Evolutionary conservation across 108 stramenopile species (phyloP), one percentile per base, ranked within the genome.

Genomic region (Phaeodactylum tricornutum): DNA sequence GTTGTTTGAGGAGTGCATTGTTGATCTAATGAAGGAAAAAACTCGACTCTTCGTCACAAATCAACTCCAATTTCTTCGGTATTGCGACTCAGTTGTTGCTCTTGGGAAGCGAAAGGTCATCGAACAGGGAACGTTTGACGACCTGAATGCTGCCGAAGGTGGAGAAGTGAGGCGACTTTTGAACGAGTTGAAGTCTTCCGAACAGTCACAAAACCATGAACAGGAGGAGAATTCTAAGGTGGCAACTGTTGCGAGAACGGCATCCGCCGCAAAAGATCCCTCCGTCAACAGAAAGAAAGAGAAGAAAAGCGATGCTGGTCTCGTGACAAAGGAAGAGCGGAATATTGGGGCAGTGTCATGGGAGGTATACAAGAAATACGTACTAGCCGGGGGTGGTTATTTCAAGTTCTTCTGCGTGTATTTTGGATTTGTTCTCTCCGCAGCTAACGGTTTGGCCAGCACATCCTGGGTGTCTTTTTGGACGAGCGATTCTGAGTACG

Each of bases 1-100:
- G 17, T 48, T 93, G 6, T 93, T 93, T 51, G 64, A 69, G 14
- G 75, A 87, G 16, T 84, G 84, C 54, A 87, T 92, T 40, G 39
- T 72, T 19, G 67, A 54, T 3, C 46, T 71, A 6, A 47, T 90
- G 51, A 51, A 50, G 42, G 69, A 72, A 3, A 91, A 88, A 57
- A 96, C 95, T 1, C 59, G 87, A 15, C 43, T 98, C 11, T 53
- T 98, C 16, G 93, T 93, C 4, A 96, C 96, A 7, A 91, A 98
- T 59, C 84, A 89, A 55, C 48, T 87, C n/a, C 81, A 80, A 44
- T 82, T 77, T 43, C 31, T 87, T 7, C 22, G 45, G 29, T 57
- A 66, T n/a, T 87, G 86, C 53, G 90, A 92, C 47, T 49, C 52
- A 9, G 63, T 93, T 15, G 52, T 93, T 21, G 87, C 84, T 0